Conservation (phyloP, 441 rosid species). For the Raphanus hybrid region DNA sequence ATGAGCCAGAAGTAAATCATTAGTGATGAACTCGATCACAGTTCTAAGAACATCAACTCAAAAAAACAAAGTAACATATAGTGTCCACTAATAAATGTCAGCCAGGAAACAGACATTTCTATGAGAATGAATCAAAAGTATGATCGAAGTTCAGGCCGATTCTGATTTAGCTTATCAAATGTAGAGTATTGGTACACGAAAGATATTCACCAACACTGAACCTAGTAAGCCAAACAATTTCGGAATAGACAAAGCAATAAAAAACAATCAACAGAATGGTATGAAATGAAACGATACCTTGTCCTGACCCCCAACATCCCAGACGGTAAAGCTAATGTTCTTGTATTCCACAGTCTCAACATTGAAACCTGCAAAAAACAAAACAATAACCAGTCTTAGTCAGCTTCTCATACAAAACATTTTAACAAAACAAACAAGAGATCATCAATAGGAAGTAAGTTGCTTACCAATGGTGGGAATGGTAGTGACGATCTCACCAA, state of each 20-base stretch:
- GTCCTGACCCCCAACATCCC: constrained; percentile 54
- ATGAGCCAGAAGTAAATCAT: not conserved
- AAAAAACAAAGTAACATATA: not conserved
- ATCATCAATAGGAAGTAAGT: not conserved
- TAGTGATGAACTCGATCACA: not conserved
- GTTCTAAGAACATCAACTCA: not conserved
- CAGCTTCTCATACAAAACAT: constrained; percentile 4
- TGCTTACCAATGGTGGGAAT: constrained; percentile 86
- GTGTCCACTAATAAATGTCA: constrained; percentile 9
- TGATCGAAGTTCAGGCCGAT: constrained; percentile 11
- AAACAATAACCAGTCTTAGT: not conserved
- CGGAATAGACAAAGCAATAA: too few species aligned
- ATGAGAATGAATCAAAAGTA: constrained; percentile 20
- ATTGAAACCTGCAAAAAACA: constrained; percentile 37
- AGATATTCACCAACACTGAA: constrained; percentile 40
- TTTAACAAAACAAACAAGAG: not conserved
- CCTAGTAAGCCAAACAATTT: constrained; percentile 29
- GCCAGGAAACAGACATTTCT: constrained; percentile 13
- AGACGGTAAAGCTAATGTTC: constrained; percentile 51
- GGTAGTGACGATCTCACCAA: constrained; percentile 90
- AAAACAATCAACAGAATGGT: too few species aligned
- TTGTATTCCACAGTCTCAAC: constrained; percentile 52
- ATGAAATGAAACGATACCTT: constrained; percentile 24
- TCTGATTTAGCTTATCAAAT: constrained; percentile 39
- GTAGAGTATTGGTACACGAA: constrained; percentile 39